These are phyloP conservation scores for Brettanomyces custersianus DNA, from an alignment of 805 yeast genomes.

Conservation along the genomic window DNA sequence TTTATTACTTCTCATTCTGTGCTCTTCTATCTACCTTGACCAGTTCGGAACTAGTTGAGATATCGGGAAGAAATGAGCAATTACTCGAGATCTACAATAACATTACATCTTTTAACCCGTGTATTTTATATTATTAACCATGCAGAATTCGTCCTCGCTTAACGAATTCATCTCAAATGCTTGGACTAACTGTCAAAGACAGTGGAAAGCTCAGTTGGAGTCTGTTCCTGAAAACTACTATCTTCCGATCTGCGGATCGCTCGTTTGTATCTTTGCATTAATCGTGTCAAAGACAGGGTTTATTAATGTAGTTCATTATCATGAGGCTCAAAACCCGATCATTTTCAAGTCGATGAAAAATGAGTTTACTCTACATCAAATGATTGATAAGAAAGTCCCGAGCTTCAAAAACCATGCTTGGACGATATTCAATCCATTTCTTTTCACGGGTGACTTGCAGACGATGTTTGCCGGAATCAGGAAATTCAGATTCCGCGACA, in stretches of 20 bases:
- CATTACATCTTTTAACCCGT: too few relatives aligned
- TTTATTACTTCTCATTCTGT: too few relatives aligned
- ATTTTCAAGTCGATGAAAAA: conserved; percentile 6
- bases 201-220: background rate
- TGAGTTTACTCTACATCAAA: conserved; percentile 12
- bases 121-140: too few relatives aligned
- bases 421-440: conserved; percentile 51
- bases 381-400: conserved; percentile 24
- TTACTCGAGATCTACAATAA: too few relatives aligned
- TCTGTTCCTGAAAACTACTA: background rate
- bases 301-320: conserved; percentile 5
- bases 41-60: too few relatives aligned
- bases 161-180: background rate
- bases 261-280: conserved; percentile 7
- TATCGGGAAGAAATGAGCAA: too few relatives aligned
- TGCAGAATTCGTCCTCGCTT: background rate
- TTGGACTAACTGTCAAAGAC: background rate
- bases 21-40: too few relatives aligned
- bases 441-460: conserved; percentile 70
- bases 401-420: conserved; percentile 38
- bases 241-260: background rate
- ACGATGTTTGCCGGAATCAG: conserved; percentile 60
- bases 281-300: conserved; percentile 1
- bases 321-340: conserved; percentile 9
- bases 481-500: conserved; percentile 40